Percentiles rank a stretch among this genome's conserved stretches.
Evolutionary conservation across 805 yeast genomes (phyloP).

Genomic region (Candida chauliodis): DNA sequence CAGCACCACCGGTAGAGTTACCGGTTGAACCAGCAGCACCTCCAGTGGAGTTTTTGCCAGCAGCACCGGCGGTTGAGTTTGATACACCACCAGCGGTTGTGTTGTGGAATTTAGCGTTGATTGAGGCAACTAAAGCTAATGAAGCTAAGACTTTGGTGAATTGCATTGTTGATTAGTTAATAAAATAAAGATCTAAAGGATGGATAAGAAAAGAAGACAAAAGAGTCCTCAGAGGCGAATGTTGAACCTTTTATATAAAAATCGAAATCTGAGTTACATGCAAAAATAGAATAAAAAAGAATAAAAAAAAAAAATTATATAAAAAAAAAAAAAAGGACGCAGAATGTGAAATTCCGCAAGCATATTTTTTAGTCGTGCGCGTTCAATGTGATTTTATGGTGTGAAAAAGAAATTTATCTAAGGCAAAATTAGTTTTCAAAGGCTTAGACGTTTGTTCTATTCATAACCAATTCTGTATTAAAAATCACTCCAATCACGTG

Average conservation of each 20-base stretch:
- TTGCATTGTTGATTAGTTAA: slow-evolving; percentile 6
- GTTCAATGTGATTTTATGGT: neutral
- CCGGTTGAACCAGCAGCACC: slow-evolving; percentile 13
- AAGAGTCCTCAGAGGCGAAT: slow-evolving; percentile 1
- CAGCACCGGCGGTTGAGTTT: slow-evolving; percentile 5
- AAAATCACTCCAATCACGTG: neutral
- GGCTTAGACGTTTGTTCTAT: slow-evolving; percentile 1
- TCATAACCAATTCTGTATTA: neutral
- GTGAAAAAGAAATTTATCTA: neutral
- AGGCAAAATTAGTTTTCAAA: neutral
- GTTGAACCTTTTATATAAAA: slow-evolving; percentile 4
- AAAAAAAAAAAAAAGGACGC: slow-evolving; percentile 5
- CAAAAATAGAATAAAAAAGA: neutral
- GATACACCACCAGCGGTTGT: slow-evolving; percentile 6
- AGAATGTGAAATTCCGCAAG: slow-evolving; percentile 6
- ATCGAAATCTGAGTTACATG: neutral
- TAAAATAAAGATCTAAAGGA: neutral
- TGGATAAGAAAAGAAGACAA: neutral
- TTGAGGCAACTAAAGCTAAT: slow-evolving; percentile 9
- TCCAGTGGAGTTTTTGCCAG: slow-evolving; percentile 2
- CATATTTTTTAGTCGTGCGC: neutral
- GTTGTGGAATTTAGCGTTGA: slow-evolving; percentile 9
- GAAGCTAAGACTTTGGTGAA: slow-evolving; percentile 9
- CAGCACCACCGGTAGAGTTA: slow-evolving; percentile 12
- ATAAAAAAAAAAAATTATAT: slow-evolving; percentile 1